Evolutionary conservation across 345 rosid species (phyloP).

Genomic region (Dipteronia dyeriana): DNA sequence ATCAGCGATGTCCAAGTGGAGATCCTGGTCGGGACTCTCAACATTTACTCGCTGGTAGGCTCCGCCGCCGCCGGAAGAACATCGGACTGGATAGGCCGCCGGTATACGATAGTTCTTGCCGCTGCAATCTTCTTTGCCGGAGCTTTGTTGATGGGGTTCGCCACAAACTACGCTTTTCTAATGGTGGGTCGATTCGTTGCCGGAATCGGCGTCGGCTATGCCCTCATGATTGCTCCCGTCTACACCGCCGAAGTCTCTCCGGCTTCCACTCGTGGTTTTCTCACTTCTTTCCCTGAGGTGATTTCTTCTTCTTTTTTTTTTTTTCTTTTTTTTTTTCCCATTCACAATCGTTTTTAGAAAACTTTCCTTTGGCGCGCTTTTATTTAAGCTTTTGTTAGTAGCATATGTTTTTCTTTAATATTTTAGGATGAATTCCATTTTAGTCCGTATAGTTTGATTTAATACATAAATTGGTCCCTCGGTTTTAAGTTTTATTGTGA

Average conservation of each 20-base stretch:
- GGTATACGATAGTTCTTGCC: conserved; percentile 83
- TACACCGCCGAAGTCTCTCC: conserved; percentile 92
- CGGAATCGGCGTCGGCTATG: conserved; percentile 88
- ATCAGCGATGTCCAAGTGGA: conserved; percentile 41
- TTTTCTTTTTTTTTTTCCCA: background rate
- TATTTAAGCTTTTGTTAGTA: background rate
- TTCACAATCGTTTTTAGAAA: background rate
- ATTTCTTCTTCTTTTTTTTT: background rate
- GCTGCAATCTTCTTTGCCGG: conserved; percentile 81
- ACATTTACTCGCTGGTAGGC: conserved; percentile 70
- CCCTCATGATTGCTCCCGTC: conserved; percentile 94
- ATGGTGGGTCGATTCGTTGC: conserved; percentile 92
- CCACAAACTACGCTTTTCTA: conserved; percentile 77
- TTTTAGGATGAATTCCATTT: no score
- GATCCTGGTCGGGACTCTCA: conserved; percentile 62
- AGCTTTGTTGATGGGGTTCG: conserved; percentile 86
- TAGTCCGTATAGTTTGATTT: no score
- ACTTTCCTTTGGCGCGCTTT: background rate
- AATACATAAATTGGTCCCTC: no score
- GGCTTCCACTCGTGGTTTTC: conserved; percentile 88
- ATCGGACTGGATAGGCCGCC: conserved; percentile 96
- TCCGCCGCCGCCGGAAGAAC: conserved; percentile 82
- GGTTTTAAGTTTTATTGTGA: no score
- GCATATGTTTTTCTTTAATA: no score
- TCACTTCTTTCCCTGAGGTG: conserved; percentile 91